These are phyloP conservation scores for Allantophomopsis lycopodina DNA, from an alignment of 2,329 filamentous ascomycete species.

Conservation along the genomic window DNA sequence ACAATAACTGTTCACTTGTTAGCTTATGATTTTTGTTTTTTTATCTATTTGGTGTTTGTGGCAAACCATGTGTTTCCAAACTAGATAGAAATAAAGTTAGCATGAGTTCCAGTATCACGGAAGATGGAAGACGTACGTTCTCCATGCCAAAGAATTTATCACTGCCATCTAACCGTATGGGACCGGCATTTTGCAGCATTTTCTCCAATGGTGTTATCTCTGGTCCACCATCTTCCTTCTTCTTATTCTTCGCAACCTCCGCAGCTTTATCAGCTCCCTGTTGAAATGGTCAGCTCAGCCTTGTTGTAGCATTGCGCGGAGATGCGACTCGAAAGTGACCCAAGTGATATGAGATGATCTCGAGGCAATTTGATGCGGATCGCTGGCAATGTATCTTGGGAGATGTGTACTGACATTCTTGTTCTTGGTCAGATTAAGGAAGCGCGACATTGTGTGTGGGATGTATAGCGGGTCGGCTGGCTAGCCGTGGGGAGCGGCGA, in stretches of 20 bases:
- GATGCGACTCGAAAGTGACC: neutral
- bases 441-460: neutral
- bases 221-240: slow-evolving; percentile 20
- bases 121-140: slow-evolving; percentile 55
- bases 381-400: neutral
- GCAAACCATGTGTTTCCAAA: slow-evolving; percentile 93
- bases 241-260: neutral
- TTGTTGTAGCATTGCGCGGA: neutral
- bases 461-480: neutral
- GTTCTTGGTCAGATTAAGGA: neutral
- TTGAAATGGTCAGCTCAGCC: neutral
- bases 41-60: neutral
- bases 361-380: neutral
- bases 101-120: slow-evolving; percentile 2
- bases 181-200: slow-evolving; percentile 70
- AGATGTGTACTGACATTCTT: too few species aligned
- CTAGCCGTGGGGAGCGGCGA: neutral
- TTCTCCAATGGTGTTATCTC: slow-evolving; percentile 52
- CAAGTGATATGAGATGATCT: neutral
- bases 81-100: slow-evolving; percentile 31
- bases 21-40: slow-evolving; percentile 11
- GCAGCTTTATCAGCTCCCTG: neutral
- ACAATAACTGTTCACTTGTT: slow-evolving; percentile 58
- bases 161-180: slow-evolving; percentile 73
- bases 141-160: slow-evolving; percentile 98